Percentiles rank a stretch among this genome's conserved stretches.
Conservation (phyloP, 202 grass and related monocot species). For the Tripidium arundinaceum region DNA sequence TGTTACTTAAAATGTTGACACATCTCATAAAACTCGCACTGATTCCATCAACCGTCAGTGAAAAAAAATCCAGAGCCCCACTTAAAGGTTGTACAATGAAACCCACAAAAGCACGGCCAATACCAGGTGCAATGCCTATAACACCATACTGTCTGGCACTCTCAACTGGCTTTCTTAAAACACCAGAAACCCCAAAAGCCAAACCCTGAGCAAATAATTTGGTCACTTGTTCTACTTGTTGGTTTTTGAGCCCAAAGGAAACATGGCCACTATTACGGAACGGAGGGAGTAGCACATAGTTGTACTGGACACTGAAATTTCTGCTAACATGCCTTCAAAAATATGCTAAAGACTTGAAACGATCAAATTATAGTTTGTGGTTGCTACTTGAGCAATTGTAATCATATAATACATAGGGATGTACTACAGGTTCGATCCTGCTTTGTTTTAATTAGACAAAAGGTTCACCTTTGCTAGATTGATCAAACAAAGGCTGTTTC, state of each 20-base stretch:
- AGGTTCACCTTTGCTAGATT: conserved; percentile 6
- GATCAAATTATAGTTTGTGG: not conserved
- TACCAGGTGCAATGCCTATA: conserved; percentile 88
- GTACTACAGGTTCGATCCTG: not conserved
- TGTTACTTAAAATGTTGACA: conserved; percentile 89
- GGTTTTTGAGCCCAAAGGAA: not conserved
- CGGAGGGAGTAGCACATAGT: conserved; percentile 1
- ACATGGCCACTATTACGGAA: not conserved
- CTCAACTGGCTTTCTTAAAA: conserved; percentile 93
- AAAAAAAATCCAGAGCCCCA: conserved; percentile 87
- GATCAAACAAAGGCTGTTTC: conserved; percentile 3
- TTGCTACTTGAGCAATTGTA: not conserved
- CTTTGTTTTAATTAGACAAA: conserved; percentile 7
- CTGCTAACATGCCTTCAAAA: not conserved
- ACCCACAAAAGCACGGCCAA: conserved; percentile 89
- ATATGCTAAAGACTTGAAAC: not conserved
- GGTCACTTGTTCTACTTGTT: conserved; percentile 55
- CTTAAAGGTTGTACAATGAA: conserved; percentile 97
- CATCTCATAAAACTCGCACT: conserved; percentile 85
- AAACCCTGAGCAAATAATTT: conserved; percentile 96
- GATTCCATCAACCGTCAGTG: conserved; percentile 86
- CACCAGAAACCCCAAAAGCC: conserved; percentile 96
- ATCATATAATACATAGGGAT: not conserved
- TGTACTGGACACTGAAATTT: not conserved
- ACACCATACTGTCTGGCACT: conserved; percentile 81